Evolutionary conservation across 2,329 filamentous ascomycete species (phyloP).

Genomic region (Pseudovirgaria hyperparasitica): DNA sequence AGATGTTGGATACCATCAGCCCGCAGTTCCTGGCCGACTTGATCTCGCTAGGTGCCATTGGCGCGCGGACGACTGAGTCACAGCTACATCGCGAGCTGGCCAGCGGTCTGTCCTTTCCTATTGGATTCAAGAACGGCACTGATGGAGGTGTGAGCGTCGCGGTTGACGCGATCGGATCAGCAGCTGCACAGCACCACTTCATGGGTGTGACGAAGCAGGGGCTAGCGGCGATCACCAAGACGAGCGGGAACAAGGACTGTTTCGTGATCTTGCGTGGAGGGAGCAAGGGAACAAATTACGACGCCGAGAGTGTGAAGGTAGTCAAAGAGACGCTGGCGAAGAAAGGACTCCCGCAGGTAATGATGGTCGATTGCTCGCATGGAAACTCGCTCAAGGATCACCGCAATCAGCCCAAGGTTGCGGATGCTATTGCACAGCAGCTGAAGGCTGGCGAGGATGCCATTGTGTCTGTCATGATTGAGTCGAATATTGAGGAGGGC

Average conservation of each 20-base stretch:
- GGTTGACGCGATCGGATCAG: slow-evolving; percentile 82
- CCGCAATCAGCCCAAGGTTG: slow-evolving; percentile 91
- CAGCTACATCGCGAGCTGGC: slow-evolving; percentile 94
- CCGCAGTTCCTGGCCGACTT: slow-evolving; percentile 95
- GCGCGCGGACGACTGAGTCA: slow-evolving; percentile 89
- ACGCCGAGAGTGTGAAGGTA: slow-evolving; percentile 66
- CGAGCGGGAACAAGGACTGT: slow-evolving; percentile 87
- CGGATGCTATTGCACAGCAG: slow-evolving; percentile 69
- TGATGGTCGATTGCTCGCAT: slow-evolving; percentile 99
- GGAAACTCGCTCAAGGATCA: slow-evolving; percentile 97
- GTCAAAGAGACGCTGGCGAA: slow-evolving; percentile 67
- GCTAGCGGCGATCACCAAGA: slow-evolving; percentile 86
- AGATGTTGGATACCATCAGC: slow-evolving; percentile 98
- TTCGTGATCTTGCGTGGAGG: slow-evolving; percentile 94
- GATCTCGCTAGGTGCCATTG: slow-evolving; percentile 90
- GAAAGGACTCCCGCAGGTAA: slow-evolving; percentile 74
- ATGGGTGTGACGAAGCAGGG: slow-evolving; percentile 98
- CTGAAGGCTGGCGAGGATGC: slow-evolving; percentile 73
- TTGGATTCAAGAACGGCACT: slow-evolving; percentile 99
- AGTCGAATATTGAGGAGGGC: slow-evolving; percentile 90
- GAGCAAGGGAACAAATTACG: slow-evolving; percentile 85
- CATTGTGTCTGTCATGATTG: slow-evolving; percentile 96
- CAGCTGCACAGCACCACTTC: slow-evolving; percentile 84
- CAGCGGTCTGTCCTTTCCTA: slow-evolving; percentile 88
- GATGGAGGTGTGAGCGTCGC: slow-evolving; percentile 84